A percentile compares a stretch with the other conserved stretches of the same genome.
Conservation (phyloP, 192 early-diverging fungal genomes). For the Coemansia sp. region DNA sequence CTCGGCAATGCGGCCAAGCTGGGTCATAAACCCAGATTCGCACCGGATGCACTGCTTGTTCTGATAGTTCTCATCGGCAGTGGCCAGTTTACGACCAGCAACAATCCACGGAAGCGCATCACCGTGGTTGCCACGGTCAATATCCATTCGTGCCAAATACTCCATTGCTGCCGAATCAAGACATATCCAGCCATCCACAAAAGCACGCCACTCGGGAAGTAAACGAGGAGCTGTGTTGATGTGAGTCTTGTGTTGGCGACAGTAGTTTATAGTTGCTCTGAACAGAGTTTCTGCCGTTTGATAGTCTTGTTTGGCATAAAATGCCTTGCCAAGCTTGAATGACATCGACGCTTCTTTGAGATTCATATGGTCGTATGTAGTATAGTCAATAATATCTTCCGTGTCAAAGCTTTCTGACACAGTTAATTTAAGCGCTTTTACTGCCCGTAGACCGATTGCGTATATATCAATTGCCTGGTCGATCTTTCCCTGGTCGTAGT, state of each 20-base stretch:
- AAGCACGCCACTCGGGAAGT: constrained; percentile 22
- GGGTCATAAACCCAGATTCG: constrained; percentile 20
- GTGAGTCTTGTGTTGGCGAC: constrained; percentile 38
- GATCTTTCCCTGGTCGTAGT: constrained; percentile 1
- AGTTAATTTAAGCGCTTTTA: constrained; percentile 28
- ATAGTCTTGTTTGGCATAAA: constrained; percentile 16
- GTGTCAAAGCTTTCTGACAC: constrained; percentile 25
- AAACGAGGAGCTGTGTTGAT: constrained; percentile 25
- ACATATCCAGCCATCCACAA: constrained; percentile 40
- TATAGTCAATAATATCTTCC: constrained; percentile 23
- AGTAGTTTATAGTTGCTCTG: constrained; percentile 20
- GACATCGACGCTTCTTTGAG: constrained; percentile 36
- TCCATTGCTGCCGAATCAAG: constrained; percentile 38
- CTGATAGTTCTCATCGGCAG: constrained; percentile 2
- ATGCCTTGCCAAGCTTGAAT: constrained; percentile 21
- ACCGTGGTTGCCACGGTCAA: constrained; percentile 16
- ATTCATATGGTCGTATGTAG: constrained; percentile 30
- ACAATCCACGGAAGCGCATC: constrained; percentile 34
- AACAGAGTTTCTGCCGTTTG: constrained; percentile 31
- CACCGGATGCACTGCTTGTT: constrained; percentile 40
- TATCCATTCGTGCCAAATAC: constrained; percentile 30
- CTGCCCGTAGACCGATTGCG: constrained; percentile 30
- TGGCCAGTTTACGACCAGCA: constrained; percentile 21
- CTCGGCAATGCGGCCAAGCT: constrained; percentile 45
- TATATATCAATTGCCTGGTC: constrained; percentile 20